These are phyloP conservation scores for Fusarium praegraminearum DNA, from an alignment of 2,329 filamentous ascomycete species.

Conservation along the genomic window DNA sequence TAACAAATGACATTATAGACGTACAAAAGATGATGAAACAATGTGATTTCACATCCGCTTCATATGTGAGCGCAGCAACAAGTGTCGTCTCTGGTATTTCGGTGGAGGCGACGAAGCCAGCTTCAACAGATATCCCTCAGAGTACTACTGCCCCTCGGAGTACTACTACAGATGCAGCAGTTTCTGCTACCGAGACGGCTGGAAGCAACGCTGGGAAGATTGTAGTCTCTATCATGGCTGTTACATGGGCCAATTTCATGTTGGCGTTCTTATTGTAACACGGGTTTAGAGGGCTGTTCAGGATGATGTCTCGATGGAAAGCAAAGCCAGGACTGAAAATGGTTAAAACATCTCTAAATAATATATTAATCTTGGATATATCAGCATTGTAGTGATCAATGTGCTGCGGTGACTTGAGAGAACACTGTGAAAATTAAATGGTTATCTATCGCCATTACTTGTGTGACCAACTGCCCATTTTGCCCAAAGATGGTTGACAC, in stretches of 20 bases:
- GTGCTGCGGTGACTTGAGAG: background rate
- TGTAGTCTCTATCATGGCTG: background rate
- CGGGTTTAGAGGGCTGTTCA: rapidly evolving
- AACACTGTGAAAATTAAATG: rapidly evolving
- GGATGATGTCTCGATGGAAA: rapidly evolving
- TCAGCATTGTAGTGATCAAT: rapidly evolving
- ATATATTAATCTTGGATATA: background rate
- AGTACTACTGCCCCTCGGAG: background rate
- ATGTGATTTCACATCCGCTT: background rate
- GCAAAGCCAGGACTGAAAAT: background rate
- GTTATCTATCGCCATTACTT: background rate
- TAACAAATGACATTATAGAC: background rate
- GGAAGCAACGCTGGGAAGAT: background rate
- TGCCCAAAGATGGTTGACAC: background rate
- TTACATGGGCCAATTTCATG: background rate
- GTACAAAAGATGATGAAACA: constrained; percentile 11
- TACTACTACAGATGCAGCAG: background rate
- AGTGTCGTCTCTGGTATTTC: constrained; percentile 7
- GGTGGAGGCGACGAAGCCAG: constrained; percentile 6
- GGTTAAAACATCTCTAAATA: background rate
- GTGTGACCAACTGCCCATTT: background rate
- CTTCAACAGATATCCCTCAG: background rate
- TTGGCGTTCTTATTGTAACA: background rate
- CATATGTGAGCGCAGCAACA: background rate
- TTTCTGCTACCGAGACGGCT: background rate